Conservation (phyloP, 2,329 filamentous ascomycete genomes). For the Talaromyces atroroseus region DNA sequence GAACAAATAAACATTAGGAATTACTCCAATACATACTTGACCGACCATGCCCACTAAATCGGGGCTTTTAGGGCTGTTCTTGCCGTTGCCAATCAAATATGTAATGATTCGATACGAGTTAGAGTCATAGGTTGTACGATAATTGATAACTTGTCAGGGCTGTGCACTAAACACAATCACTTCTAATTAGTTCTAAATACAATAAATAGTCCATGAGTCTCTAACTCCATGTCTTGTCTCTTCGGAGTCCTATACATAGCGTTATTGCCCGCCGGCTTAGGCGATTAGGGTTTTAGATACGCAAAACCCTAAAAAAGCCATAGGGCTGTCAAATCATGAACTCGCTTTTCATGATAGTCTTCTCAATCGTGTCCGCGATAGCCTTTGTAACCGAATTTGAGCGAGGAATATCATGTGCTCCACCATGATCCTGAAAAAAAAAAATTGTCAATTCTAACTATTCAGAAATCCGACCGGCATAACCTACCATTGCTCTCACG, state of each 20-base stretch:
- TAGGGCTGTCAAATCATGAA: background rate
- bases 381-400: background rate
- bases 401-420: background rate
- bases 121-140: background rate
- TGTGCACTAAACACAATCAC: background rate
- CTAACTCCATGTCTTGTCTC: background rate
- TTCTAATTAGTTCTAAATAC: background rate
- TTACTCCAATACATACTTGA: background rate
- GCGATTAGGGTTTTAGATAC: too few relatives aligned
- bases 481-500: background rate
- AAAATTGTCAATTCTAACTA: background rate
- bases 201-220: background rate
- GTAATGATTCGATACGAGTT: background rate
- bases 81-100: too few relatives aligned
- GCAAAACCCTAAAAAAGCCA: too few relatives aligned
- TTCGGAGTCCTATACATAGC: background rate
- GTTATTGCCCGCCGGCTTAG: too few relatives aligned
- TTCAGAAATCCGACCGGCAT: background rate
- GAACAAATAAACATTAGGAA: background rate
- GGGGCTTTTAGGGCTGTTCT: background rate
- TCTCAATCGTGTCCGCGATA: background rate
- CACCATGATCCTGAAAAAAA: background rate
- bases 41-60: background rate
- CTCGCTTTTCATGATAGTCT: background rate
- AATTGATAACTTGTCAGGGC: background rate